Evolutionary conservation across 768 basidiomycete genomes (phyloP).

Genomic region (Auricularia sp.): DNA sequence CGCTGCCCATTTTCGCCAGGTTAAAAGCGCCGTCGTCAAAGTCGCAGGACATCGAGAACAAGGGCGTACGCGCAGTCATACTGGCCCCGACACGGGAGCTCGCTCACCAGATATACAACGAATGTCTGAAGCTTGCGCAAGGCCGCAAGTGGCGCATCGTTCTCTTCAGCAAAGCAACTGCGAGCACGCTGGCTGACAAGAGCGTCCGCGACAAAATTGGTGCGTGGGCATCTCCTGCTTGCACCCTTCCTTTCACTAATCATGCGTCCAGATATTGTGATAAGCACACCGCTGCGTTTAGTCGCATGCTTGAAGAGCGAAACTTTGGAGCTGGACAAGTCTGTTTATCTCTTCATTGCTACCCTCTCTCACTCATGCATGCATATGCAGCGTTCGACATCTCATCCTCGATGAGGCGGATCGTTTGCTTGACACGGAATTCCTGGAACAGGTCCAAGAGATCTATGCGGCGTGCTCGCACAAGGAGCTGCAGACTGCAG

Average conservation of each 20-base stretch:
- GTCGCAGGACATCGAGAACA: slow-evolving; percentile 25
- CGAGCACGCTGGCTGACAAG: slow-evolving; percentile 67
- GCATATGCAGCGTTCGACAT: slow-evolving; percentile 59
- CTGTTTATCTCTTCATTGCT: slow-evolving; percentile 16
- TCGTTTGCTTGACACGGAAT: slow-evolving; percentile 81
- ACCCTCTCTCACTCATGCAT: slow-evolving; percentile 7
- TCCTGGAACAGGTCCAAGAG: slow-evolving; percentile 80
- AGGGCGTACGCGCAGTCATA: slow-evolving; percentile 67
- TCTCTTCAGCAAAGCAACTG: slow-evolving; percentile 83
- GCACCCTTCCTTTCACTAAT: not conserved
- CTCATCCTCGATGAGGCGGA: slow-evolving; percentile 87
- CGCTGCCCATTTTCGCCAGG: slow-evolving; percentile 66
- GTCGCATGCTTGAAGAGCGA: slow-evolving; percentile 69
- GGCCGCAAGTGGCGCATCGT: slow-evolving; percentile 77
- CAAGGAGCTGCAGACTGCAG: slow-evolving; percentile 64
- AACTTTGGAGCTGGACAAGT: slow-evolving; percentile 64
- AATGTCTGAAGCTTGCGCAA: slow-evolving; percentile 70
- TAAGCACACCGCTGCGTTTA: slow-evolving; percentile 85
- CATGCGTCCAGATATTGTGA: slow-evolving; percentile 59
- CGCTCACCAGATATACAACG: slow-evolving; percentile 92
- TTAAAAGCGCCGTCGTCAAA: slow-evolving; percentile 42
- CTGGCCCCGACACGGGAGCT: slow-evolving; percentile 90
- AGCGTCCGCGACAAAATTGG: slow-evolving; percentile 66
- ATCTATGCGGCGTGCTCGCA: slow-evolving; percentile 70
- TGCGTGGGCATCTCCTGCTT: slow-evolving; percentile 20